Conservation (phyloP, 202 grass and related monocot genomes). For the Brachypodium distachyon region DNA sequence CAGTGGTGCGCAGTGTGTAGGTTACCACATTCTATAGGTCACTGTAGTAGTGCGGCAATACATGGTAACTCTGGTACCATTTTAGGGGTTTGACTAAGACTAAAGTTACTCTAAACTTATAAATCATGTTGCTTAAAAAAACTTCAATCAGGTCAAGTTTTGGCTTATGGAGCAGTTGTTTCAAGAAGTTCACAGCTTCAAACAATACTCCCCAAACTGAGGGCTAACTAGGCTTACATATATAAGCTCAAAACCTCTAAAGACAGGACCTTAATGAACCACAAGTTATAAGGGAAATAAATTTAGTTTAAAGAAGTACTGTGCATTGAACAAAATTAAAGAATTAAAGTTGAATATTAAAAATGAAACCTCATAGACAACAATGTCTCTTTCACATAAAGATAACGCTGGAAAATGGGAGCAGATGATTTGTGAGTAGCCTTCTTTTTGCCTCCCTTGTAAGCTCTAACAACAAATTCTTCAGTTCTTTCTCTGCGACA, state of each 20-base stretch:
- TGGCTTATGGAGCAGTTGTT: not conserved
- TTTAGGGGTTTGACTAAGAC: not conserved
- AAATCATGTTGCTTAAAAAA: too few relatives aligned
- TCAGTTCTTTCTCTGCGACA: slow-evolving; percentile 82
- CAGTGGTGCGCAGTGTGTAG: not conserved
- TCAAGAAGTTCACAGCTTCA: not conserved
- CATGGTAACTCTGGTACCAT: not conserved
- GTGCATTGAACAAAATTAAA: slow-evolving; percentile 9
- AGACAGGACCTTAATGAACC: not conserved
- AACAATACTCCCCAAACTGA: not conserved
- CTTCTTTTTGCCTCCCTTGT: slow-evolving; percentile 84
- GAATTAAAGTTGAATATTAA: not conserved
- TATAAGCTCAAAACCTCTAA: slow-evolving; percentile 3
- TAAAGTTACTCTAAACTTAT: not conserved
- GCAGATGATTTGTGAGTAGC: slow-evolving; percentile 78
- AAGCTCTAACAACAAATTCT: slow-evolving; percentile 97
- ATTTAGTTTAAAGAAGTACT: not conserved
- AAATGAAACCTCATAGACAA: slow-evolving; percentile 50
- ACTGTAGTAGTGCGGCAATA: not conserved
- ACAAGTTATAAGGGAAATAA: slow-evolving; percentile 3
- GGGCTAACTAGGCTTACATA: not conserved
- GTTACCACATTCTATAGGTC: not conserved
- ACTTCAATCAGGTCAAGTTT: not conserved
- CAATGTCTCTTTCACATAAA: slow-evolving; percentile 77
- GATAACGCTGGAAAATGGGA: slow-evolving; percentile 68